A percentile compares a stretch with the other conserved stretches of the same genome.
Conservation (phyloP, 208 protist species). For the Trypanosoma avium region DNA sequence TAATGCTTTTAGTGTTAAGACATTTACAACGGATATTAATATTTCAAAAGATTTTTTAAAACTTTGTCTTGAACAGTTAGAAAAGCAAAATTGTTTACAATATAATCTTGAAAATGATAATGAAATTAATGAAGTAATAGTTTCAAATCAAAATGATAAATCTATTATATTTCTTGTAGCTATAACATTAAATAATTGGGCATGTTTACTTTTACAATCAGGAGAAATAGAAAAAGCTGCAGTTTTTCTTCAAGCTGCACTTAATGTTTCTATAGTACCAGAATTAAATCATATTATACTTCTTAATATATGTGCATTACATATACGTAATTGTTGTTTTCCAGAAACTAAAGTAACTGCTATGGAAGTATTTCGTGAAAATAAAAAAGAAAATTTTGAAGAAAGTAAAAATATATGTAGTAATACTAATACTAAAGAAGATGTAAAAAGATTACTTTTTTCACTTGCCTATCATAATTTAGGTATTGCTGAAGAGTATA, state of each 20-base stretch:
- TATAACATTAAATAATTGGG: conserved; percentile 63
- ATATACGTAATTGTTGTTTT: conserved; percentile 25
- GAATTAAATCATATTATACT: conserved; percentile 22
- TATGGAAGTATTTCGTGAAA: conserved; percentile 15
- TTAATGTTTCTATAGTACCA: background rate
- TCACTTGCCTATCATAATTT: conserved; percentile 24
- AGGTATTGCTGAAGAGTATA: conserved; percentile 30
- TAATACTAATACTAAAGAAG: background rate
- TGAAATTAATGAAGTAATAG: background rate
- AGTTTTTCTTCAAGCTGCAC: conserved; percentile 14
- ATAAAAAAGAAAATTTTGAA: background rate
- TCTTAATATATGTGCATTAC: conserved; percentile 27
- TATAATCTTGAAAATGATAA: conserved; percentile 1
- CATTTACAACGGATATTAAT: conserved; percentile 4
- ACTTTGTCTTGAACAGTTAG: conserved; percentile 24
- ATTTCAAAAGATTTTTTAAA: conserved; percentile 32
- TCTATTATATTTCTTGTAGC: conserved; percentile 35
- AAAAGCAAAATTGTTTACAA: conserved; percentile 9
- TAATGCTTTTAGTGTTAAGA: conserved; percentile 23
- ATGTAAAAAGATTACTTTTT: conserved; percentile 19
- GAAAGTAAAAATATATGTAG: background rate
- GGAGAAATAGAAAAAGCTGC: conserved; percentile 16
- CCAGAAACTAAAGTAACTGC: conserved; percentile 11
- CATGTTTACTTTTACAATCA: conserved; percentile 34
- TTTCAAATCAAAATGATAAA: conserved; percentile 15